These are phyloP conservation scores for Geranomyces variabilis DNA, from an alignment of 192 early-diverging fungal species.

Conservation along the genomic window DNA sequence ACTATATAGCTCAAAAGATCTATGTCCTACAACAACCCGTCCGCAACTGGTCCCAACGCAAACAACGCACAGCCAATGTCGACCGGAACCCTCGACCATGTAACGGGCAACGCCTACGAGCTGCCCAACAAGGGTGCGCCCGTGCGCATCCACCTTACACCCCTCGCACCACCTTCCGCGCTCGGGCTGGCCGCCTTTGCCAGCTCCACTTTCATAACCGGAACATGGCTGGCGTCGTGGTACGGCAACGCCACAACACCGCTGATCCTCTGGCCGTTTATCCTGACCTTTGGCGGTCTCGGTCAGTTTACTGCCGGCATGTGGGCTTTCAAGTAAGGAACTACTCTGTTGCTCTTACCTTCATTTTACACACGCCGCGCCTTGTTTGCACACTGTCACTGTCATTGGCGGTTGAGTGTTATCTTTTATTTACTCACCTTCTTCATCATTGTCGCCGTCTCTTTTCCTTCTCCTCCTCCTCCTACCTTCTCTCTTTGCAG, in stretches of 20 bases:
- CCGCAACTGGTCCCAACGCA: no score
- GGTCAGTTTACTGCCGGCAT: slow-evolving; percentile 35
- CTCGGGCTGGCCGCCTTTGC: slow-evolving; percentile 32
- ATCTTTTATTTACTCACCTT: no score
- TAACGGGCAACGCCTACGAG: not conserved
- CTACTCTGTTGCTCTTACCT: no score
- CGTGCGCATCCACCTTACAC: slow-evolving; percentile 19
- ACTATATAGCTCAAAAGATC: no score
- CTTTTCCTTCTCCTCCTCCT: not conserved
- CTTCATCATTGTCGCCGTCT: not conserved
- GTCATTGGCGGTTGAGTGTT: no score
- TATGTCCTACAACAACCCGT: no score
- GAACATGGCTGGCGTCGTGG: slow-evolving; percentile 30
- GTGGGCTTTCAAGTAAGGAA: slow-evolving; percentile 36
- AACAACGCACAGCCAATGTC: slow-evolving; percentile 1
- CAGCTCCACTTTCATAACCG: slow-evolving; percentile 20
- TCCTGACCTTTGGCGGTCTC: slow-evolving; percentile 35
- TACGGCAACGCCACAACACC: slow-evolving; percentile 31
- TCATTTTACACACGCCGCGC: no score
- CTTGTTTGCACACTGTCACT: no score
- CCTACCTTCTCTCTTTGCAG: slow-evolving; percentile 3
- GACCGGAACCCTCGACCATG: slow-evolving; percentile 8
- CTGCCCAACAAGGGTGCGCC: not conserved
- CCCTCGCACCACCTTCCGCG: slow-evolving; percentile 28
- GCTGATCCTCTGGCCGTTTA: slow-evolving; percentile 29